A percentile compares a stretch with the other conserved stretches of the same genome.
phyloP scores from a whole-genome alignment of 805 yeast genomes.

The Candida dajiaensis region DNA sequence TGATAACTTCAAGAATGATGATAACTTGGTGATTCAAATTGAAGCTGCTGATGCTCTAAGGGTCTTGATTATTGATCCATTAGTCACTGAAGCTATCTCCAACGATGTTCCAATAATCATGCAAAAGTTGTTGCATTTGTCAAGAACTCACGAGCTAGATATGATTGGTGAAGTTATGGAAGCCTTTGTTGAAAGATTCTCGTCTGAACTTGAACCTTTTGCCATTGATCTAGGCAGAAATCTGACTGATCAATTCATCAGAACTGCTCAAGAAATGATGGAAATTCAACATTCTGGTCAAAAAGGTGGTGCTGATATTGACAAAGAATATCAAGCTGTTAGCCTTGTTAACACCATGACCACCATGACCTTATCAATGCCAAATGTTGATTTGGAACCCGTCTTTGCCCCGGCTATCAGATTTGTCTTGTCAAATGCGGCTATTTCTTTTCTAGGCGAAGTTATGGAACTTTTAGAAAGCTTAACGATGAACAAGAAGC shows the following conservation, averaged over 20 bases:
- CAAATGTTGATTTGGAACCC: constrained; percentile 45
- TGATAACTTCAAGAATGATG: constrained; percentile 36
- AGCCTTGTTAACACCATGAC: constrained; percentile 68
- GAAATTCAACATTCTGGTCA: constrained; percentile 27
- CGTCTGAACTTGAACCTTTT: constrained; percentile 85
- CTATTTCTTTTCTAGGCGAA: constrained; percentile 57
- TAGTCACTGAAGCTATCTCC: constrained; percentile 66
- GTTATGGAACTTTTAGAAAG: constrained; percentile 59
- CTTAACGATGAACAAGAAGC: constrained; percentile 41
- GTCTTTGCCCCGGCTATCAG: constrained; percentile 53
- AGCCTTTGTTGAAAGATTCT: constrained; percentile 83
- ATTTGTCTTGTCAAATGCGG: constrained; percentile 51
- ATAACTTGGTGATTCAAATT: constrained; percentile 65
- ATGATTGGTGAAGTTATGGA: constrained; percentile 89
- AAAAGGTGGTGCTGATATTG: constrained; percentile 33
- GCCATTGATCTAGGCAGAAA: constrained; percentile 60
- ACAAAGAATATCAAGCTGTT: constrained; percentile 62
- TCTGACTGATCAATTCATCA: constrained; percentile 56
- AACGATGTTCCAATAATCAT: constrained; percentile 73
- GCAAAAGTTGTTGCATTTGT: constrained; percentile 68
- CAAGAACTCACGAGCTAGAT: constrained; percentile 81
- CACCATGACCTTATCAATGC: constrained; percentile 66
- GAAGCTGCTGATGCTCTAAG: constrained; percentile 88
- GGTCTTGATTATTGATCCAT: constrained; percentile 62
- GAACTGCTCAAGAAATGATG: constrained; percentile 48